A percentile compares a stretch with the other conserved stretches of the same genome.
Evolutionary conservation across 352 stramenopile species (phyloP).

Genomic region (Phytophthora megakarya): DNA sequence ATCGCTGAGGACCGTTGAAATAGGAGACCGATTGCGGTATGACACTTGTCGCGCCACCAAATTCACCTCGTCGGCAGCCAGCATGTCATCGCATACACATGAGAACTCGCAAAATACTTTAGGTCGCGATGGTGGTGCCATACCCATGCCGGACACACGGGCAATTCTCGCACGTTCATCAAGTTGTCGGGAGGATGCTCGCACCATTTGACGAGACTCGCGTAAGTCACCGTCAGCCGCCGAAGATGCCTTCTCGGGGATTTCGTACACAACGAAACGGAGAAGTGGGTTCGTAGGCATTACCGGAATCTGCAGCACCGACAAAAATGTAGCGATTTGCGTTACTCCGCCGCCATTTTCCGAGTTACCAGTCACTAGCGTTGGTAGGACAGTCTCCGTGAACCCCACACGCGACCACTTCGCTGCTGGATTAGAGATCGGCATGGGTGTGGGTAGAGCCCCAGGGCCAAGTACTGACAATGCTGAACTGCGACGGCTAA

Average conservation of each 20-base stretch:
- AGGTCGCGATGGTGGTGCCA: slow-evolving; percentile 55
- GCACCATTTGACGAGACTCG: slow-evolving; percentile 38
- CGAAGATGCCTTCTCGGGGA: slow-evolving; percentile 51
- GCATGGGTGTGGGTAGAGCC: slow-evolving; percentile 34
- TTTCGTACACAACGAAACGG: slow-evolving; percentile 84
- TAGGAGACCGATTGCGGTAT: slow-evolving; percentile 39
- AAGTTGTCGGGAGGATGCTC: slow-evolving; percentile 55
- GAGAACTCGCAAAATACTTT: slow-evolving; percentile 87
- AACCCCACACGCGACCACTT: slow-evolving; percentile 78
- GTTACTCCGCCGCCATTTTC: slow-evolving; percentile 36
- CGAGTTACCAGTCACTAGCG: slow-evolving; percentile 42
- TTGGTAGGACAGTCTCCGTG: slow-evolving; percentile 80
- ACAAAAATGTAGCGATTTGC: slow-evolving; percentile 78
- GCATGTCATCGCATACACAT: slow-evolving; percentile 62
- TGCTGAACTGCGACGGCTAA: slow-evolving; percentile 55
- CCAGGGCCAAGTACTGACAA: slow-evolving; percentile 42
- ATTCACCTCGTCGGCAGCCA: slow-evolving; percentile 58
- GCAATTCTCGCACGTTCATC: slow-evolving; percentile 59
- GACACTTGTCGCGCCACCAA: slow-evolving; percentile 65
- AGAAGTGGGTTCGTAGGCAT: slow-evolving; percentile 67
- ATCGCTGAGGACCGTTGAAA: slow-evolving; percentile 38
- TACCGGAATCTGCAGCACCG: slow-evolving; percentile 76
- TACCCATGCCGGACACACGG: slow-evolving; percentile 63
- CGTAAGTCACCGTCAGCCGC: slow-evolving; percentile 24
- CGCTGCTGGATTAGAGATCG: slow-evolving; percentile 30